Base-by-base conservation (phyloP, 139 green algal species). In the Microglena sp. region DNA sequence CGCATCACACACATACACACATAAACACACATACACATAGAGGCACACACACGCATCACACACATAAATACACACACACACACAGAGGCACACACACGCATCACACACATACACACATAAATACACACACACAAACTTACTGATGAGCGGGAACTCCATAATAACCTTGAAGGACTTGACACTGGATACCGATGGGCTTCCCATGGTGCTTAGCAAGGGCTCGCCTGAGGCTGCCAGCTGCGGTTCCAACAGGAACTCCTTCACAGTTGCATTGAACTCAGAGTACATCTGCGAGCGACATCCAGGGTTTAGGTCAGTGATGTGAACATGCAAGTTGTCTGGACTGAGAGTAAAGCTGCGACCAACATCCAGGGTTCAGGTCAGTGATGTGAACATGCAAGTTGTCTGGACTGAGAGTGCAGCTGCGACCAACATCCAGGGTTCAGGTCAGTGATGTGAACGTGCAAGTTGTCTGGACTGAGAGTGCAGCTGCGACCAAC, bases 101-200 rank as follows among this genome's bases (percentile, higher is more conserved):
- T 40, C n/a, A n/a, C n/a, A n/a, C n/a, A n/a, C n/a, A 6, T 7
- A 53, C 18, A 18, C 18, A 53, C 43, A 53, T 18, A 53, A 18
- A 18, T 18, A 53, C 18, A 18, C 18, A n/a, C 40, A 11, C 18
- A 50, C 11, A 15, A 8, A 22, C 53, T 26, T 31, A 89, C 84
- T 80, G 34, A 89, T 80, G 27, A 96, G 64, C 0, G 90, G 88
- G 63, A 73, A 86, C 72, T 97, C 92, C 4, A 77, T 80, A 3
- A 95, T 68, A n/a, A 97, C 71, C 71, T 91, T 92, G 83, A 96
- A 93, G 2, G 82, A 92, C 2, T 69, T 60, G 31, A 18, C 28
- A 27, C 70, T 74, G 3, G 80, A 74, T 1, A 79, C 44, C 30
- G 75, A 66, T 28, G 80, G 60, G 15, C 56, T 58, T 32, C 63